Evolutionary conservation across 768 basidiomycete genomes (phyloP).

Genomic region (Paxillus involutus): DNA sequence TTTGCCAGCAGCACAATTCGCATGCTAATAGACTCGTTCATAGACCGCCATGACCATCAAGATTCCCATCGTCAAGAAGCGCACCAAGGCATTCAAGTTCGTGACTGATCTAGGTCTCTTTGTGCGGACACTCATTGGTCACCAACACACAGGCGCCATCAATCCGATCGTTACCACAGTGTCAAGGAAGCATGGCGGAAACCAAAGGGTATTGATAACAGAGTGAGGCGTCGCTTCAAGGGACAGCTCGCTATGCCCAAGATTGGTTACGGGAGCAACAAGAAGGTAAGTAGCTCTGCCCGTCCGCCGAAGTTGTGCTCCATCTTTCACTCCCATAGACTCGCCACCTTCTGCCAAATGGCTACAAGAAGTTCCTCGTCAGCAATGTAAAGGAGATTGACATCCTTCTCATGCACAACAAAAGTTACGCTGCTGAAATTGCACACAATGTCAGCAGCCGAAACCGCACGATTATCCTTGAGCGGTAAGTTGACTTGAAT

Average conservation of each 20-base stretch:
- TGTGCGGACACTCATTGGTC: constrained; percentile 10
- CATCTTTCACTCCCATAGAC: constrained; percentile 48
- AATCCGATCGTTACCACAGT: constrained; percentile 95
- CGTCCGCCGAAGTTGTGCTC: neutral
- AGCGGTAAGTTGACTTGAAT: constrained; percentile 53
- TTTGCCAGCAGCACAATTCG: neutral
- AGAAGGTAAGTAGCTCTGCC: constrained; percentile 60
- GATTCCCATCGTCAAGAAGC: constrained; percentile 90
- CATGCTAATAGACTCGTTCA: constrained; percentile 12
- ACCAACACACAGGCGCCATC: constrained; percentile 76
- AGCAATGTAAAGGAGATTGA: constrained; percentile 93
- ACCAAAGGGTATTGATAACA: constrained; percentile 99
- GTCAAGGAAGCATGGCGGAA: constrained; percentile 99
- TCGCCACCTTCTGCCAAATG: constrained; percentile 93
- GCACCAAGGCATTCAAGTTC: constrained; percentile 95
- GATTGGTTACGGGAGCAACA: constrained; percentile 78
- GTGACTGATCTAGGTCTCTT: constrained; percentile 29
- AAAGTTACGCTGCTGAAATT: constrained; percentile 92
- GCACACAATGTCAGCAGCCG: constrained; percentile 95
- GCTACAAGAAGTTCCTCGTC: constrained; percentile 94
- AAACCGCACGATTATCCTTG: constrained; percentile 89
- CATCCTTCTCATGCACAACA: constrained; percentile 97
- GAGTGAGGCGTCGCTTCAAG: constrained; percentile 93
- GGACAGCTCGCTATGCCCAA: constrained; percentile 96
- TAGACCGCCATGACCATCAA: constrained; percentile 47